These are phyloP conservation scores for Metschnikowia kunwiensis DNA, from an alignment of 805 yeast species.

Conservation along the genomic window DNA sequence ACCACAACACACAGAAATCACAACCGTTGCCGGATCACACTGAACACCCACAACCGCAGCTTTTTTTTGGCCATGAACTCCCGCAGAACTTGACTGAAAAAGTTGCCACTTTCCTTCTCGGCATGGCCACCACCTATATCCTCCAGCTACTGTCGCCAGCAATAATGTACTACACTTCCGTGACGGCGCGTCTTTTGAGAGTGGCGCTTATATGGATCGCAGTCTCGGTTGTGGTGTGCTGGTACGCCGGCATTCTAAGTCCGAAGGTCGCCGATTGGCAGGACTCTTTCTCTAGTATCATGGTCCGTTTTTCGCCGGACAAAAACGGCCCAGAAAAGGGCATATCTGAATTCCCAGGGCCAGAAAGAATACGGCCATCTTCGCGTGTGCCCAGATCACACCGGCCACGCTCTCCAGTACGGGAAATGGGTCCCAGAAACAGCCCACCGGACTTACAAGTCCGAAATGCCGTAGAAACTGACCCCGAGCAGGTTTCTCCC, in stretches of 20 bases:
- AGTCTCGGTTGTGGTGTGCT: conserved; percentile 22
- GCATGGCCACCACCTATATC: conserved; percentile 24
- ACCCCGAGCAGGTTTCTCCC: background rate
- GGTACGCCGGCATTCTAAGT: conserved; percentile 29
- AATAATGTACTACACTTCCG: conserved; percentile 20
- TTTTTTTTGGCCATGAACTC: background rate
- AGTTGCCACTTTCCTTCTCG: conserved; percentile 25
- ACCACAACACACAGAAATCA: too few species aligned
- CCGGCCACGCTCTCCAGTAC: background rate
- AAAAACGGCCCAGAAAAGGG: too few species aligned
- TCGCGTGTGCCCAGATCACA: background rate
- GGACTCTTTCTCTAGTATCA: background rate
- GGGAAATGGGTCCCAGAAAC: too few species aligned
- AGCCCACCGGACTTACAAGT: too few species aligned
- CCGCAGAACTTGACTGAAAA: conserved; percentile 1
- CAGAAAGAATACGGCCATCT: too few species aligned
- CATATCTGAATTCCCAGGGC: too few species aligned
- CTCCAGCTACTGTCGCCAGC: conserved; percentile 23
- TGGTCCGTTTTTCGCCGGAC: too few species aligned
- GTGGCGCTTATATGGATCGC: conserved; percentile 25
- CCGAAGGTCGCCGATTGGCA: background rate
- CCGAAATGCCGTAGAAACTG: background rate
- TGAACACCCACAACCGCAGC: background rate
- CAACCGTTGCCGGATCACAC: background rate
- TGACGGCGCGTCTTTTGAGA: conserved; percentile 21